These are phyloP conservation scores for Trichoderma harzianum DNA, from an alignment of 2,329 filamentous ascomycete species.

Conservation along the genomic window DNA sequence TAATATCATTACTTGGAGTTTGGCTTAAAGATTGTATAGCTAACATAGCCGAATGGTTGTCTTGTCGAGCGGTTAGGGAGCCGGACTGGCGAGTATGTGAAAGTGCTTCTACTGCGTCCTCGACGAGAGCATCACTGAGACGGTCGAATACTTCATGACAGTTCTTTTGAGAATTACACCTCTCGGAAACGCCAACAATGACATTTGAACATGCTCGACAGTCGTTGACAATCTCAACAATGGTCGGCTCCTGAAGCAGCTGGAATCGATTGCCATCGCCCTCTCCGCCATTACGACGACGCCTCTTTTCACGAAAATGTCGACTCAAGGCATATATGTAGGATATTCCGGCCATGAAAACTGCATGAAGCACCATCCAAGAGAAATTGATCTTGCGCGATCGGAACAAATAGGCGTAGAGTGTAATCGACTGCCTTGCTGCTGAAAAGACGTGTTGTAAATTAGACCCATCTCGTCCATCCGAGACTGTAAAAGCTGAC, in stretches of 20 bases:
- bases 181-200: slow-evolving; percentile 41
- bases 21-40: background rate
- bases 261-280: background rate
- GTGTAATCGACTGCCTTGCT: slow-evolving; percentile 37
- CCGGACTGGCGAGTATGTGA: background rate
- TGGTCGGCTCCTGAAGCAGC: slow-evolving; percentile 34
- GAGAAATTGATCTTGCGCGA: slow-evolving; percentile 46
- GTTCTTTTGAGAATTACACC: slow-evolving; percentile 39
- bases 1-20: background rate
- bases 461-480: slow-evolving; percentile 25
- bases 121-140: slow-evolving; percentile 41
- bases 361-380: slow-evolving; percentile 47
- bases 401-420: slow-evolving; percentile 43
- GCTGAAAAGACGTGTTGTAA: slow-evolving; percentile 40
- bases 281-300: background rate
- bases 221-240: slow-evolving; percentile 42
- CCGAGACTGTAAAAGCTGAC: slow-evolving; percentile 28
- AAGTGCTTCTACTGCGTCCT: slow-evolving; percentile 36
- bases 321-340: slow-evolving; percentile 41
- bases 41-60: background rate
- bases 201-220: slow-evolving; percentile 44
- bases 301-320: background rate
- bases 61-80: background rate
- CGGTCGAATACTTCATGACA: slow-evolving; percentile 43
- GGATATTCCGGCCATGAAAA: slow-evolving; percentile 45